These are phyloP conservation scores for Cucurbita ficifolia DNA, from an alignment of 306 rosid species.

Conservation along the genomic window DNA sequence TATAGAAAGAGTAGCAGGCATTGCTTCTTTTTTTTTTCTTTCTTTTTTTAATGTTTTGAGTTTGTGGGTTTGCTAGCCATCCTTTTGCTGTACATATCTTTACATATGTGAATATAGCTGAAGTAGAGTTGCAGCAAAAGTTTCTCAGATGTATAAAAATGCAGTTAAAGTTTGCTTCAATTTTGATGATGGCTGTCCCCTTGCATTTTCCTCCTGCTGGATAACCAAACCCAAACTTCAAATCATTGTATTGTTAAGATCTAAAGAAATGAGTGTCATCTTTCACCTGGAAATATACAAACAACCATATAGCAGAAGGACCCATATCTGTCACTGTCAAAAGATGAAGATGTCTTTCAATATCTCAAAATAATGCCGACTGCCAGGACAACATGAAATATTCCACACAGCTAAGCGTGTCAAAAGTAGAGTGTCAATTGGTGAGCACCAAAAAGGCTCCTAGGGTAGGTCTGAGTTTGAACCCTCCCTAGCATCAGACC, in stretches of 20 bases:
- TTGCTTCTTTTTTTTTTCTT: slow-evolving; percentile 20
- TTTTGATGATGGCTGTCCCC: not conserved
- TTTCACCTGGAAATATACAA: not conserved
- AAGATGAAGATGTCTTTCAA: not conserved
- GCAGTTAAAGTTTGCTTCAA: not conserved
- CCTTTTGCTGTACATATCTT: slow-evolving; percentile 29
- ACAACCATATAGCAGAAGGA: not conserved
- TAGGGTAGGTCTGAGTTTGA: too few relatives aligned
- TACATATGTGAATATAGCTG: slow-evolving; percentile 35
- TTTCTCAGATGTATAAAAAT: slow-evolving; percentile 15
- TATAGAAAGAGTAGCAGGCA: slow-evolving; percentile 20
- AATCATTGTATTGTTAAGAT: not conserved
- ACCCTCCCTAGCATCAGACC: too few relatives aligned
- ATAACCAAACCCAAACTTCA: not conserved
- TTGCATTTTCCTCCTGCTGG: not conserved
- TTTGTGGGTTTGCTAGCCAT: slow-evolving; percentile 20
- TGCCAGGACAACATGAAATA: not conserved
- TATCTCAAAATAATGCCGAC: not conserved
- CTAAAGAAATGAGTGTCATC: not conserved
- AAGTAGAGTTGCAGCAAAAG: slow-evolving; percentile 22
- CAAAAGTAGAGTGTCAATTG: not conserved
- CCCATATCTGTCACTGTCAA: not conserved
- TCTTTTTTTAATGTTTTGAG: slow-evolving; percentile 30
- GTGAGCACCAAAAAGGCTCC: slow-evolving; percentile 3
- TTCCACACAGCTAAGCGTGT: slow-evolving; percentile 4